phyloP scores from a whole-genome alignment of 495 filamentous ascomycete species.

The Penicillium fimorum region DNA sequence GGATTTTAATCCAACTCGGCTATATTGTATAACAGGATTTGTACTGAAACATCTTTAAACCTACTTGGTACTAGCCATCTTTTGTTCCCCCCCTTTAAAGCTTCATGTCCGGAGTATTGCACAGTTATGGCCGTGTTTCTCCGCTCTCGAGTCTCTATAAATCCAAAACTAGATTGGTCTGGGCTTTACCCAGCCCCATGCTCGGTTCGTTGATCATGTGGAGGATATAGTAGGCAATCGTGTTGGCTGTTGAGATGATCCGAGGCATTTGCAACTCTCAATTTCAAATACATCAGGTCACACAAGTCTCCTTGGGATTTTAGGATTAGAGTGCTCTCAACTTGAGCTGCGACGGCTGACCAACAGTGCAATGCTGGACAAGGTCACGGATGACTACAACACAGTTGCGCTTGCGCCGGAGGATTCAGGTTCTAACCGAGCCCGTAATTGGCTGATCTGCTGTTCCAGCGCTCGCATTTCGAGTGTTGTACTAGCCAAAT shows the following conservation, averaged over 20 bases:
- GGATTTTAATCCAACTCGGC: no score
- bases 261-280: not conserved
- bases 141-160: not conserved
- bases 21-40: not conserved
- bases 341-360: not conserved
- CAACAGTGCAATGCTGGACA: not conserved
- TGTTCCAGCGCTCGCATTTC: slow-evolving; percentile 68
- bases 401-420: not conserved
- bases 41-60: not conserved
- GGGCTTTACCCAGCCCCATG: not conserved
- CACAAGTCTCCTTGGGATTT: not conserved
- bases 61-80: not conserved
- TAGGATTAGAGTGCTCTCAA: not conserved
- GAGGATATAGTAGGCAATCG: not conserved
- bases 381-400: slow-evolving; percentile 1
- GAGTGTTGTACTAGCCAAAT: slow-evolving; percentile 52
- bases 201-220: not conserved
- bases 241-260: not conserved
- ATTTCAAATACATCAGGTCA: not conserved
- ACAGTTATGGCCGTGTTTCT: not conserved
- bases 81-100: not conserved
- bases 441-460: slow-evolving; percentile 60
- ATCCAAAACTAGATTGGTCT: not conserved
- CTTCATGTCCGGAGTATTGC: not conserved
- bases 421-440: slow-evolving; percentile 18